Evolutionary conservation across 2,329 filamentous ascomycete genomes (phyloP).

Genomic region (Xylaria sp.): DNA sequence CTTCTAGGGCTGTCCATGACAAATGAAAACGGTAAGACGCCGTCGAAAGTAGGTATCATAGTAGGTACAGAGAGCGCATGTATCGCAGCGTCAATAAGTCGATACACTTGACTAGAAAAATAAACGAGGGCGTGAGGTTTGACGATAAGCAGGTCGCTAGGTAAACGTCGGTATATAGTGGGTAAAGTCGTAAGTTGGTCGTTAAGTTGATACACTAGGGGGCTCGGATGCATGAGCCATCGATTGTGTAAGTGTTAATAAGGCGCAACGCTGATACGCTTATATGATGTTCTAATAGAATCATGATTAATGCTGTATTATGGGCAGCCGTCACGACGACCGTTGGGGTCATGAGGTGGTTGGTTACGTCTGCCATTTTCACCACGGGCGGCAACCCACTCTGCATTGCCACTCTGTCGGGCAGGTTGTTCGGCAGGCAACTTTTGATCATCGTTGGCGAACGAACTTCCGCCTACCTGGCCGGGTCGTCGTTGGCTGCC

Average conservation of each 20-base stretch:
- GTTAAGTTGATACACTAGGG: conserved; percentile 6
- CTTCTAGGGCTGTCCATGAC: conserved; percentile 30
- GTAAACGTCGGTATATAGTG: not conserved
- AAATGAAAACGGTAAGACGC: conserved; percentile 44
- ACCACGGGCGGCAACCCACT: conserved; percentile 62
- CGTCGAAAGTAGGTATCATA: conserved; percentile 30
- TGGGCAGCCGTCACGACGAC: conserved; percentile 52
- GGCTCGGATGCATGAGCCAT: not conserved
- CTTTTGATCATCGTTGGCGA: conserved; percentile 65
- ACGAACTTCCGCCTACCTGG: conserved; percentile 35
- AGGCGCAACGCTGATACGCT: not conserved
- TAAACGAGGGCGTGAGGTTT: conserved; percentile 18
- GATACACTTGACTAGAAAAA: conserved; percentile 27
- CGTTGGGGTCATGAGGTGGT: conserved; percentile 57
- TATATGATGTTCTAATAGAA: not conserved
- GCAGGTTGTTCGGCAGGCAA: conserved; percentile 69
- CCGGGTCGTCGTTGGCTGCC: conserved; percentile 33
- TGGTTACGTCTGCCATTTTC: conserved; percentile 55
- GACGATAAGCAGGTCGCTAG: conserved; percentile 12
- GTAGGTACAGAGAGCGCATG: conserved; percentile 27
- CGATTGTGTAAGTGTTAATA: not conserved
- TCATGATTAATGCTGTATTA: conserved; percentile 7
- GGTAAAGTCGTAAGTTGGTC: conserved; percentile 9
- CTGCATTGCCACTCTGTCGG: conserved; percentile 61
- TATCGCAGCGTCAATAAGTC: not conserved